phyloP scores from a whole-genome alignment of 257 asterid genomes.

The Cruciata laevipes region DNA sequence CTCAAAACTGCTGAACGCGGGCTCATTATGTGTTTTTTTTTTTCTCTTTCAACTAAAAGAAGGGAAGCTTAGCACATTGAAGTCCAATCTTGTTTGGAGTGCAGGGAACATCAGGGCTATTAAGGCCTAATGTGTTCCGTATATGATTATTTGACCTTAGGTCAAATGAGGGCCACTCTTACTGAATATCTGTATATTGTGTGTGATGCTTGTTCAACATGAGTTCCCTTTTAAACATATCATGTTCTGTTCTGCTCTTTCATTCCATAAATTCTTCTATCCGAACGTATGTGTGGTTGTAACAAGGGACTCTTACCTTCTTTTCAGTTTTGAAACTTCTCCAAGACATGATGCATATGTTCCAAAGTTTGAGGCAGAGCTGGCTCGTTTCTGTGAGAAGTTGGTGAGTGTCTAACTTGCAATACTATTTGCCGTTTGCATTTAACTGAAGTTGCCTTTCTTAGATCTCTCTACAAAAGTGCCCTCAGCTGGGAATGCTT shows the following conservation, averaged over 20 bases:
- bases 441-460: not conserved
- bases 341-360: constrained; percentile 77
- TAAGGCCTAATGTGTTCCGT: too few relatives aligned
- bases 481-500: constrained; percentile 1
- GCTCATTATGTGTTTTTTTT: not conserved
- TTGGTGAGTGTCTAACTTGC: constrained; percentile 49
- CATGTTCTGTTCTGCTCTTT: not conserved
- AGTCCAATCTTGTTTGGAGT: not conserved
- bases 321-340: constrained; percentile 76
- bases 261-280: not conserved
- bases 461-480: not conserved
- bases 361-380: constrained; percentile 91
- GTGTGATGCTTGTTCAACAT: not conserved
- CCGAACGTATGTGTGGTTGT: constrained; percentile 8
- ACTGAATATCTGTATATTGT: not conserved
- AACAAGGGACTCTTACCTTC: constrained; percentile 15
- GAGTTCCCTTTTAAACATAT: not conserved
- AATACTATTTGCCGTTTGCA: not conserved
- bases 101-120: too few relatives aligned
- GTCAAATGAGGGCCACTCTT: not conserved
- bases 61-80: not conserved
- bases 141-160: not conserved
- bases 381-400: constrained; percentile 88
- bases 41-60: too few relatives aligned
- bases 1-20: not conserved